Evolutionary conservation across 2,329 filamentous ascomycete species (phyloP).

Genomic region (Fusarium torulosum): DNA sequence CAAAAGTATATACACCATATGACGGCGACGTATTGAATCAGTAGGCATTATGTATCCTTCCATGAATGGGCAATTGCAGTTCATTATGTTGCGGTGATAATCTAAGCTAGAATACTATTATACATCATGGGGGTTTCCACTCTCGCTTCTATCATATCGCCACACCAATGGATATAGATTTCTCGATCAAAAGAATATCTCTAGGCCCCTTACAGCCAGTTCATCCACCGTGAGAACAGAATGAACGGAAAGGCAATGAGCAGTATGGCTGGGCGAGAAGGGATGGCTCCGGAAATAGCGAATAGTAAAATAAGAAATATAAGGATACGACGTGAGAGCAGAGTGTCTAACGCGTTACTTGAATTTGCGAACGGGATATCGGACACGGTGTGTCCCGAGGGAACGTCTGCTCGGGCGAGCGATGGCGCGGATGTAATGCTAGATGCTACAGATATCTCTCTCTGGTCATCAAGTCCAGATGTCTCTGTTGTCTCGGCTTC

Average conservation of each 20-base stretch:
- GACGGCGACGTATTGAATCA: background rate
- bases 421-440: background rate
- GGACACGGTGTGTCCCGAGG: background rate
- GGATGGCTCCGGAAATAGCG: background rate
- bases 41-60: background rate
- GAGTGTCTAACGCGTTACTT: slow-evolving; percentile 3
- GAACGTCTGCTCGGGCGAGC: background rate
- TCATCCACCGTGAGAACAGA: background rate
- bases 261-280: background rate
- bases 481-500: background rate
- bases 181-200: slow-evolving; percentile 10
- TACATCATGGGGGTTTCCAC: slow-evolving; percentile 36
- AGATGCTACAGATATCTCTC: background rate
- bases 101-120: slow-evolving; percentile 35
- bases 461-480: background rate
- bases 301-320: slow-evolving; percentile 2
- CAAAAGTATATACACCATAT: background rate
- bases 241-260: background rate
- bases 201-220: background rate
- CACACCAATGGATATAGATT: slow-evolving; percentile 33
- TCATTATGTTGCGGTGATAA: slow-evolving; percentile 17
- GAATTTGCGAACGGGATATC: slow-evolving; percentile 2
- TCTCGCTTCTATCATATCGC: slow-evolving; percentile 29
- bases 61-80: background rate
- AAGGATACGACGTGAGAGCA: background rate